Evolutionary conservation across 331 rosid genomes (phyloP).

Genomic region (Pyracantha coccinea): DNA sequence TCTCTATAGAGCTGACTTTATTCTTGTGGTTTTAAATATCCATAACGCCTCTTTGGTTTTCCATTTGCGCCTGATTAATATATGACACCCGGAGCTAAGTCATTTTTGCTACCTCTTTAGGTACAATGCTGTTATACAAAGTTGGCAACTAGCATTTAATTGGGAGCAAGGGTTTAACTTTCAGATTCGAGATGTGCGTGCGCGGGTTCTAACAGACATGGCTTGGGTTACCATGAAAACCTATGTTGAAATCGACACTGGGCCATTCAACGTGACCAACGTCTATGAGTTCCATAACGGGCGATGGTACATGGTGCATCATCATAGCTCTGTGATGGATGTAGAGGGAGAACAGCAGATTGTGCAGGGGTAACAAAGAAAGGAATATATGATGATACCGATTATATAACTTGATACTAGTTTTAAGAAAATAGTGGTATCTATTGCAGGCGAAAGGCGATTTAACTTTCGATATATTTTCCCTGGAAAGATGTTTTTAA

Average conservation of each 20-base stretch:
- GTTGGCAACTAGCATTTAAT: conserved; percentile 82
- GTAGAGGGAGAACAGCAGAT: conserved; percentile 60
- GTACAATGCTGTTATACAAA: conserved; percentile 66
- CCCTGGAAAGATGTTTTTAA: conserved; percentile 34
- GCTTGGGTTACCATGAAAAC: conserved; percentile 99
- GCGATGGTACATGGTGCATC: conserved; percentile 95
- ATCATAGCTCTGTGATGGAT: conserved; percentile 83
- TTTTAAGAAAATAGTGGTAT: conserved; percentile 29
- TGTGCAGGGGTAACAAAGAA: conserved; percentile 50
- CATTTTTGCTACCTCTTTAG: conserved; percentile 33
- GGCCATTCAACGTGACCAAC: conserved; percentile 81
- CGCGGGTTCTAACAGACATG: conserved; percentile 76
- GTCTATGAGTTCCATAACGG: conserved; percentile 74
- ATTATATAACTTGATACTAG: conserved; percentile 39
- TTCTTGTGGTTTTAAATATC: not conserved
- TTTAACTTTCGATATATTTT: conserved; percentile 36
- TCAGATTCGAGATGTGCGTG: conserved; percentile 81
- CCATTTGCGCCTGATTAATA: not conserved
- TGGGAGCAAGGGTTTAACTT: conserved; percentile 88
- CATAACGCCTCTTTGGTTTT: not conserved
- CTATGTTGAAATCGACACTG: conserved; percentile 60
- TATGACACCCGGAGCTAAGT: not conserved
- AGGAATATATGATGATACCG: not conserved
- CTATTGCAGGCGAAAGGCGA: conserved; percentile 46
- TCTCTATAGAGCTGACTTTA: too few relatives aligned